phyloP scores from a whole-genome alignment of 2,329 filamentous ascomycete genomes.

The Fusarium burgessii region DNA sequence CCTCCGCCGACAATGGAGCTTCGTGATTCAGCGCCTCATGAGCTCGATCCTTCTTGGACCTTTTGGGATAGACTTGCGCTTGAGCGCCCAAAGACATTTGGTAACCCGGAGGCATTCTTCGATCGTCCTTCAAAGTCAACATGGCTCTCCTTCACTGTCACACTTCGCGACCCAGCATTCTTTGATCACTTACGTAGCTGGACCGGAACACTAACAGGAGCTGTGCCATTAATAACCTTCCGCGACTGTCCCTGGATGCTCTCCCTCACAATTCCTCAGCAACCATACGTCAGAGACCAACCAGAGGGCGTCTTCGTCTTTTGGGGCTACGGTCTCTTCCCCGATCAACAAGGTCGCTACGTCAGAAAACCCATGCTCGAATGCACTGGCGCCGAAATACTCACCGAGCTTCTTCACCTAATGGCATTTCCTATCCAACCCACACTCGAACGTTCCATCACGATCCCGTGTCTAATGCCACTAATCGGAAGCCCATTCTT shows the following conservation, averaged over 20 bases:
- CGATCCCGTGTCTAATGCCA: constrained; percentile 42
- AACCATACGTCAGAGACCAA: constrained; percentile 43
- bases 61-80: constrained; percentile 45
- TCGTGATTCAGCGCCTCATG: constrained; percentile 44
- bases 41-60: constrained; percentile 41
- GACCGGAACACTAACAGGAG: constrained; percentile 40
- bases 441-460: constrained; percentile 41
- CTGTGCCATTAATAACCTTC: constrained; percentile 44
- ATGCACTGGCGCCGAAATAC: constrained; percentile 44
- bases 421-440: constrained; percentile 44
- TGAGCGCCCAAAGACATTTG: constrained; percentile 38
- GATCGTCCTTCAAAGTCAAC: constrained; percentile 46
- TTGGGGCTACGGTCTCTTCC: constrained; percentile 46
- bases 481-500: constrained; percentile 46
- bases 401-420: constrained; percentile 41
- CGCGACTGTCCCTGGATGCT: constrained; percentile 46
- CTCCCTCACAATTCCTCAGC: constrained; percentile 41
- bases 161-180: constrained; percentile 38
- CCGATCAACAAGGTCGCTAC: constrained; percentile 41
- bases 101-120: constrained; percentile 46
- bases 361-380: constrained; percentile 45
- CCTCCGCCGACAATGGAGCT: constrained; percentile 45
- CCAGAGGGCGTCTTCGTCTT: constrained; percentile 42
- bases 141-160: constrained; percentile 45
- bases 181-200: constrained; percentile 40